phyloP scores from a whole-genome alignment of 345 rosid genomes.

The Brassica carinata region DNA sequence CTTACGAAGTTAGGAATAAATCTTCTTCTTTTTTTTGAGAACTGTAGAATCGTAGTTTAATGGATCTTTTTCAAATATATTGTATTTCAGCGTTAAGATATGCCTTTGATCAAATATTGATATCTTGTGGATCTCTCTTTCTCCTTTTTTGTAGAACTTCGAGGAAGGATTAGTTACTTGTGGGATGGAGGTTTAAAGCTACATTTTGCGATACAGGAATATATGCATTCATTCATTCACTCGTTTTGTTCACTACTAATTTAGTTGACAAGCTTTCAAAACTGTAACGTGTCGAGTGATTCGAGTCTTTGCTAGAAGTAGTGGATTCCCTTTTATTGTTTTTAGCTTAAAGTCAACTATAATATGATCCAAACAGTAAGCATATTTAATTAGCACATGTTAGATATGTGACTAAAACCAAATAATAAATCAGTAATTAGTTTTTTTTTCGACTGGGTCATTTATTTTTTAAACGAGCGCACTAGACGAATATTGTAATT shows the following conservation, averaged over 20 bases:
- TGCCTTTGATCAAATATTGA: constrained; percentile 14
- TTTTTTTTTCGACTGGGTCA: neutral
- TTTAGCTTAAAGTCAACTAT: neutral
- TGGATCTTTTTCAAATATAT: too few relatives aligned
- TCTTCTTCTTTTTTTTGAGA: too few relatives aligned
- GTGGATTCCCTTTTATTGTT: constrained; percentile 16
- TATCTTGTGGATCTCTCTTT: constrained; percentile 20
- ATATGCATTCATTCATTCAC: constrained; percentile 26
- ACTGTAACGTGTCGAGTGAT: constrained; percentile 26
- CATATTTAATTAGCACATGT: neutral
- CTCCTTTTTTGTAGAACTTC: neutral
- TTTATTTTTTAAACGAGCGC: neutral
- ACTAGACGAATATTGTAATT: neutral
- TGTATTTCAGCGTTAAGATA: neutral
- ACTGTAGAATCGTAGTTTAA: too few relatives aligned
- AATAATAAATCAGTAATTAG: neutral
- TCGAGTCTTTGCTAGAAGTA: neutral
- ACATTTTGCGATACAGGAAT: constrained; percentile 17
- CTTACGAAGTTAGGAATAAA: too few relatives aligned
- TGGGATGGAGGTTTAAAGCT: constrained; percentile 39
- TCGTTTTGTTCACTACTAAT: constrained; percentile 7
- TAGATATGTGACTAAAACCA: neutral
- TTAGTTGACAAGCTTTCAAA: constrained; percentile 11
- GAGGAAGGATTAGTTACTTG: constrained; percentile 19
- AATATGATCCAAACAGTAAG: neutral